Conservation (phyloP, 2,329 filamentous ascomycete genomes). For the Calonectria pseudoturangicola region DNA sequence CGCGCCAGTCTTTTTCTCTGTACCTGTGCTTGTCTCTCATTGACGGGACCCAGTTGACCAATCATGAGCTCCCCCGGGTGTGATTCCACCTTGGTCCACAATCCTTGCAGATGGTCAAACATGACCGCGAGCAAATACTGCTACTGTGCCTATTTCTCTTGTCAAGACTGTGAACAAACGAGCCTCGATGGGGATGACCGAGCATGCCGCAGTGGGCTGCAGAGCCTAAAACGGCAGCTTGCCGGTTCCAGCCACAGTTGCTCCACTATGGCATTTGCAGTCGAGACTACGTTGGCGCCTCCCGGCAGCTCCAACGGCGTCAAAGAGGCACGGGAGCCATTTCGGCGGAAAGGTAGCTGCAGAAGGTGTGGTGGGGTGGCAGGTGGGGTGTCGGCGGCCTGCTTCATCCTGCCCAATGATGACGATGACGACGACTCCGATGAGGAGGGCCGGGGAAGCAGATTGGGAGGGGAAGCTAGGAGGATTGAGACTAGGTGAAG, state of each 20-base stretch:
- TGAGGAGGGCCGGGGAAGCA: conserved; percentile 19
- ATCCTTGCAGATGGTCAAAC: conserved; percentile 43
- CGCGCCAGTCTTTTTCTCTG: conserved; percentile 26
- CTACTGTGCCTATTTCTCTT: conserved; percentile 19
- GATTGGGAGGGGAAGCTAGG: conserved; percentile 30
- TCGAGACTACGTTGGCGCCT: conserved; percentile 37
- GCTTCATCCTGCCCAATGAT: conserved; percentile 36
- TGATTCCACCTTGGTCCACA: conserved; percentile 32
- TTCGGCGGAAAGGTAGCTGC: conserved; percentile 25
- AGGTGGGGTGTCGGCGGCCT: conserved; percentile 32
- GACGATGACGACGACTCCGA: conserved; percentile 38
- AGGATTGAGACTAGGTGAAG: conserved; percentile 22
- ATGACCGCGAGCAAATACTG: conserved; percentile 32
- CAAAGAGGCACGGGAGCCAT: conserved; percentile 37
- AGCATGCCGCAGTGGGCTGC: conserved; percentile 1
- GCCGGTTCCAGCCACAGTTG: conserved; percentile 36
- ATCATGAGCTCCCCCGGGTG: neutral
- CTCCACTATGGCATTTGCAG: conserved; percentile 26
- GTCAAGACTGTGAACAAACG: conserved; percentile 12
- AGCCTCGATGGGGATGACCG: conserved; percentile 17
- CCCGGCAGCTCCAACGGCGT: conserved; percentile 35
- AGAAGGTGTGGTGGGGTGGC: conserved; percentile 35
- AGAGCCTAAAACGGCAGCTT: conserved; percentile 18
- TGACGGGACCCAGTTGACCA: conserved; percentile 22
- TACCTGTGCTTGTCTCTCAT: conserved; percentile 22